Evolutionary conservation across 176 grass and related monocot genomes (phyloP).

Genomic region (Ananas comosus): DNA sequence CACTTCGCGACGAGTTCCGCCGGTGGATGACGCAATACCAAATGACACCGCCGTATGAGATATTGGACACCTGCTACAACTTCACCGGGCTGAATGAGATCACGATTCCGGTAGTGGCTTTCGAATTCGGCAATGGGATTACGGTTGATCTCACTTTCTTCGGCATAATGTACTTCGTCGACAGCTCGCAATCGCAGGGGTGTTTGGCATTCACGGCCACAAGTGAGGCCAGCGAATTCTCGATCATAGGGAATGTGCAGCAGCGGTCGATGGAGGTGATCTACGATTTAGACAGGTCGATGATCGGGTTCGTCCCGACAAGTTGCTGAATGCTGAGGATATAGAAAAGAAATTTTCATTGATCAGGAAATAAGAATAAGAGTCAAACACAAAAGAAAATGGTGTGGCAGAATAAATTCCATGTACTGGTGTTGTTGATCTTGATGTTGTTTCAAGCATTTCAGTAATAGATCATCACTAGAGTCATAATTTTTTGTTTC

Average conservation of each 20-base stretch:
- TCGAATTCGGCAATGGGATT: constrained; percentile 19
- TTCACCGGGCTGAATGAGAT: constrained; percentile 23
- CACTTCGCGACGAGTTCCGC: constrained; percentile 24
- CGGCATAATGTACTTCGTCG: background rate
- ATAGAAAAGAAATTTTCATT: too few species aligned
- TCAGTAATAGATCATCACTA: too few species aligned
- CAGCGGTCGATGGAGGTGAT: constrained; percentile 30
- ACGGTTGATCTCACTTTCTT: constrained; percentile 9
- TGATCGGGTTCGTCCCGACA: constrained; percentile 20
- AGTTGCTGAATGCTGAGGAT: constrained; percentile 5
- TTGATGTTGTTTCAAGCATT: too few species aligned
- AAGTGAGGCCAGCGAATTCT: background rate
- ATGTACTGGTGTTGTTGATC: too few species aligned
- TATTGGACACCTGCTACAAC: constrained; percentile 40
- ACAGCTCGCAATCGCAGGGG: background rate
- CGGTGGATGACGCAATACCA: constrained; percentile 23
- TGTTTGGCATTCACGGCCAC: constrained; percentile 31
- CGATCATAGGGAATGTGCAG: constrained; percentile 37
- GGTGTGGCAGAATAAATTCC: too few species aligned
- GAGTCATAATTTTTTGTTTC: too few species aligned
- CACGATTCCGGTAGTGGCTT: constrained; percentile 1
- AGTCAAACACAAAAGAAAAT: too few species aligned
- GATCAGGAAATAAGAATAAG: too few species aligned
- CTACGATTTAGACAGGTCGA: constrained; percentile 22
- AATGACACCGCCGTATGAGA: background rate